Percentiles rank a stretch among this genome's conserved stretches.
Conservation (phyloP, 108 stramenopile genomes). For the Licmophora abbreviata region DNA sequence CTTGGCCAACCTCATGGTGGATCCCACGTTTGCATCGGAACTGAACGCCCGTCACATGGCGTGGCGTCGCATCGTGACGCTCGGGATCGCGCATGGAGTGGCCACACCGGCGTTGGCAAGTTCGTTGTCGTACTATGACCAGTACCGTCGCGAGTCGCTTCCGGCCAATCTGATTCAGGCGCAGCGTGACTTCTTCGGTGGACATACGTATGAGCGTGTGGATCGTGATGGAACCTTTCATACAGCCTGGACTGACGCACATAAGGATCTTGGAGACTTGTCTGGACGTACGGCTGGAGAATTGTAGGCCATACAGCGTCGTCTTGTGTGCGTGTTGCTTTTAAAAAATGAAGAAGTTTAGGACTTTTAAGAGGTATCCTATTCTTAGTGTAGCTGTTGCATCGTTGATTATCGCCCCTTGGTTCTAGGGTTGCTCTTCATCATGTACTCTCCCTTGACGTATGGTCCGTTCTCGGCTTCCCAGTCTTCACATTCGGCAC, state of each 20-base stretch:
- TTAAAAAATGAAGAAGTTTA: background rate
- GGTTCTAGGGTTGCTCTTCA: conserved; percentile 67
- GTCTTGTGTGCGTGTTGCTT: too few species aligned
- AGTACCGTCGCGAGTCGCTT: conserved; percentile 81
- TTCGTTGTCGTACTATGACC: conserved; percentile 92
- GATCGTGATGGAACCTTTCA: conserved; percentile 86
- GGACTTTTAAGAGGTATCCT: background rate
- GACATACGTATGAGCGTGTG: conserved; percentile 92
- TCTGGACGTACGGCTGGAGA: conserved; percentile 87
- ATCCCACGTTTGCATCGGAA: conserved; percentile 84
- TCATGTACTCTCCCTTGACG: conserved; percentile 57
- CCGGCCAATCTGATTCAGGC: conserved; percentile 96
- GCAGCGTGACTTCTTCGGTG: conserved; percentile 99
- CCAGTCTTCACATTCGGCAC: conserved; percentile 84
- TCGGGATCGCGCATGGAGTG: conserved; percentile 86
- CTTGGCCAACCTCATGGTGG: conserved; percentile 89
- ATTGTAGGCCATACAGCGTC: conserved; percentile 21
- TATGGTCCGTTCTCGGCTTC: conserved; percentile 73
- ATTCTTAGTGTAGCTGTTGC: background rate
- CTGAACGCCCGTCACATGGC: conserved; percentile 74
- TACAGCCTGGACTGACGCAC: conserved; percentile 87
- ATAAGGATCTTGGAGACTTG: conserved; percentile 92
- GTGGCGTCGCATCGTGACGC: conserved; percentile 91
- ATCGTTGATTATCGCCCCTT: conserved; percentile 60
- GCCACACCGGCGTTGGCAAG: conserved; percentile 84